phyloP scores from a whole-genome alignment of 257 asterid species.

The Fraxinus americana region DNA sequence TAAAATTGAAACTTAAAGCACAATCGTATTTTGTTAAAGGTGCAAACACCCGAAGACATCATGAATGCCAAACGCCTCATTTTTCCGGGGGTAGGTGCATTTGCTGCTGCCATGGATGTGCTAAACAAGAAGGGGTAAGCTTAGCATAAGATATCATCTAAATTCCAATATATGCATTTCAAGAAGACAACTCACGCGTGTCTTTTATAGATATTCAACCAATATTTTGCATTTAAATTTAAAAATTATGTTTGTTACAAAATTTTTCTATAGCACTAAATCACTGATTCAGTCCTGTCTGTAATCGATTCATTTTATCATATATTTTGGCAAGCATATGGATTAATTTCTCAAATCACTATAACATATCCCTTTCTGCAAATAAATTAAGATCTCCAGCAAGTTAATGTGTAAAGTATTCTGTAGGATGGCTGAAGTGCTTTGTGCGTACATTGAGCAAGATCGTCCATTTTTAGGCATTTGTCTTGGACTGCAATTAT shows the following conservation, averaged over 20 bases:
- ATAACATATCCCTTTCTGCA: neutral
- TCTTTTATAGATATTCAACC: neutral
- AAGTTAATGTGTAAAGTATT: conserved; percentile 20
- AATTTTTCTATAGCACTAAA: neutral
- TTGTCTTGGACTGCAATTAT: conserved; percentile 96
- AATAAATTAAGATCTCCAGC: conserved; percentile 5
- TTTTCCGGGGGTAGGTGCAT: conserved; percentile 98
- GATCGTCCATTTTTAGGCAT: conserved; percentile 97
- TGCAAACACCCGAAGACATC: conserved; percentile 80
- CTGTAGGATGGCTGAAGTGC: conserved; percentile 82
- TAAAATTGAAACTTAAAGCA: neutral
- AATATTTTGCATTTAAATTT: neutral
- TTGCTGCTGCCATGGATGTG: conserved; percentile 96
- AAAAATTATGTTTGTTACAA: neutral
- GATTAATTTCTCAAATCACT: neutral
- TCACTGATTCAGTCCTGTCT: neutral
- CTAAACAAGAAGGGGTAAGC: conserved; percentile 74
- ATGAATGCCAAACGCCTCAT: conserved; percentile 78
- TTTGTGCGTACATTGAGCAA: conserved; percentile 76
- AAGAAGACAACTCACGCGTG: neutral
- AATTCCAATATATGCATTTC: neutral
- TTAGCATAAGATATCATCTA: neutral
- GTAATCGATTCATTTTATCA: neutral
- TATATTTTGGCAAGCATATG: neutral
- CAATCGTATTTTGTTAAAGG: conserved; percentile 43